Base-by-base conservation (phyloP, 2,329 filamentous ascomycete genomes). In the Pyrenochaeta sp. region DNA sequence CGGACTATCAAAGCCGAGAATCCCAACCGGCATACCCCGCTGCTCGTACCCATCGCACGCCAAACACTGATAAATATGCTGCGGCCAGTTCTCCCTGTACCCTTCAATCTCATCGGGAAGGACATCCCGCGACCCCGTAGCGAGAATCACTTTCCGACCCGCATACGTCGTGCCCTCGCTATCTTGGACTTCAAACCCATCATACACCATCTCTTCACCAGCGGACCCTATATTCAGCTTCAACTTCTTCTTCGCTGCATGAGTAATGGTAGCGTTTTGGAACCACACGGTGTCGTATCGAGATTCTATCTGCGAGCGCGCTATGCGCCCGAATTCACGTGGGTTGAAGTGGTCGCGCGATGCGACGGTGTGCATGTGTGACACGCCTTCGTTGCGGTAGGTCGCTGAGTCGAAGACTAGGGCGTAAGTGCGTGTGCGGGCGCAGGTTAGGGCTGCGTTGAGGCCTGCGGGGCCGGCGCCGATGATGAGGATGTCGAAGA, bases 41-140 rank as follows among this genome's bases (percentile, higher is more conserved):
- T 88, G 83, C 60, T 89, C 86, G 67, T 80, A 88, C 4, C 86
- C 86, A 61, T 88, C 81, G 70, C 85, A 88, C 64, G 84, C 86
- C 1, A 88, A 79, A 62, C 85, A 88, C 64, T 88, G 85, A 62
- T 85, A 88, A 34, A 74, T 72, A 39, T 74, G 72, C 5, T 37
- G 24, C 0, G 72, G 68, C 85, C 85, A 89, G 53, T 83, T 83
- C 40, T 87, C 82, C 0, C 62, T 76, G 59, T 85, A 89, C 0
- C 87, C 86, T 1, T 39, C 27, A 15, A 88, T 82, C 7, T 12
- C 32, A 13, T 82, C 77, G 0, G 83, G 83, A 32, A 83, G 67
- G 0, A 85, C 62, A 61, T 89, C 87, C 25, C 67, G 72, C 0
- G 84, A 78, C 0, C 87, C 87, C 0, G 77, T 85, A 0, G 84